phyloP scores from a whole-genome alignment of 2,329 filamentous ascomycete species.

The Chaetomiaceae sp. region DNA sequence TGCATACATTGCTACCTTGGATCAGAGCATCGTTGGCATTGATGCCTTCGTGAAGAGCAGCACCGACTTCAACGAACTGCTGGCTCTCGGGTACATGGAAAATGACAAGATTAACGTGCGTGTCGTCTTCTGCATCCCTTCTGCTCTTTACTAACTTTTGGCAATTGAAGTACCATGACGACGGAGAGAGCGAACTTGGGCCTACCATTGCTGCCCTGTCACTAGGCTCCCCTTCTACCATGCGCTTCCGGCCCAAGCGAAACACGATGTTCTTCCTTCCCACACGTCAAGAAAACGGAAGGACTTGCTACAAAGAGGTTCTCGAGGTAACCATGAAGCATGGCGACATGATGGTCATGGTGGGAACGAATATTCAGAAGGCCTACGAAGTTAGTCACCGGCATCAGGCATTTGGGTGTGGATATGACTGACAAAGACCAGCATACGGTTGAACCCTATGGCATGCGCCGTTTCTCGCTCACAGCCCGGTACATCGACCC shows the following conservation, averaged over 20 bases:
- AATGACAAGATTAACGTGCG: conserved; percentile 52
- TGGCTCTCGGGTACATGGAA: conserved; percentile 60
- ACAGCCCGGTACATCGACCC: conserved; percentile 51
- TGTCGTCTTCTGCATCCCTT: conserved; percentile 10
- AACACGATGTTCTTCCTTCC: conserved; percentile 25
- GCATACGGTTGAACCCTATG: conserved; percentile 50
- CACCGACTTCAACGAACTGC: conserved; percentile 57
- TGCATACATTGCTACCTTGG: conserved; percentile 22
- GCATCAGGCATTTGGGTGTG: too few species aligned
- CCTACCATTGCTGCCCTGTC: conserved; percentile 60
- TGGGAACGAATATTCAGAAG: conserved; percentile 54
- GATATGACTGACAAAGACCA: conserved; percentile 28
- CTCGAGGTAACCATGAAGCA: conserved; percentile 48
- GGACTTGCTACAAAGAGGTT: conserved; percentile 30
- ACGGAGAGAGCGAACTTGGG: conserved; percentile 59
- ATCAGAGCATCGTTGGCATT: background rate
- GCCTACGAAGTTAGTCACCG: conserved; percentile 47
- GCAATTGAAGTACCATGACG: conserved; percentile 55
- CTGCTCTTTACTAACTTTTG: background rate
- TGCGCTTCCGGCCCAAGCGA: conserved; percentile 55
- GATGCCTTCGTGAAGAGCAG: conserved; percentile 16
- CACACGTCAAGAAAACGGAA: conserved; percentile 14
- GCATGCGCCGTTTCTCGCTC: conserved; percentile 52
- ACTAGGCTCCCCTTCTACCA: conserved; percentile 53
- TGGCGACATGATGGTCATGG: conserved; percentile 63